Percentiles rank a stretch among this genome's conserved stretches.
Conservation (phyloP, 164 flowering plant species). For the Vitis cinerea region DNA sequence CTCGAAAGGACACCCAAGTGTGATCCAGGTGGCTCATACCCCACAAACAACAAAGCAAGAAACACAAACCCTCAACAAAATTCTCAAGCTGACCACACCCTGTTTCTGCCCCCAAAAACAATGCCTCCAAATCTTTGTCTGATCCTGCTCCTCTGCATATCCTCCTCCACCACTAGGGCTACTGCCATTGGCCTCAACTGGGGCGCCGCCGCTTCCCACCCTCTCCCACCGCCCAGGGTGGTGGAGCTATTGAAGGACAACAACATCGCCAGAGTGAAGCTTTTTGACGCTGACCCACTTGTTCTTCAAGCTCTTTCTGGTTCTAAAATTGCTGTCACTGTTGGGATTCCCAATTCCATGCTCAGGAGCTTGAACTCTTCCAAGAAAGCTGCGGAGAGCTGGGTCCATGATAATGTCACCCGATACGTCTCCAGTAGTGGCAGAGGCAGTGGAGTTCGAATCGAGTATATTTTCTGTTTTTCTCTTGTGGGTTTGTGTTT, state of each 20-base stretch:
- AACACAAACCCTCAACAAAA: too few species aligned
- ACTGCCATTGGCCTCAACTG: constrained; percentile 79
- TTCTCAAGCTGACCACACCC: too few species aligned
- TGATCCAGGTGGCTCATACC: too few species aligned
- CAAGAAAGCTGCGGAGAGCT: constrained; percentile 58
- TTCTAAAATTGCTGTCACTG: constrained; percentile 56
- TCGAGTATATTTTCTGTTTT: constrained; percentile 44
- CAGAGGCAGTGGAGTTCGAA: constrained; percentile 38
- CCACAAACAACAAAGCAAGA: too few species aligned
- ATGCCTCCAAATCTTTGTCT: constrained; percentile 20
- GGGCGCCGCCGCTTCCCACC: constrained; percentile 83
- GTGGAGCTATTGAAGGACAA: constrained; percentile 77
- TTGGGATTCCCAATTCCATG: constrained; percentile 79
- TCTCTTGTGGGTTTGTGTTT: neutral
- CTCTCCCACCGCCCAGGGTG: constrained; percentile 69
- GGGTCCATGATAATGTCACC: constrained; percentile 93
- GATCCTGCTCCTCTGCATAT: constrained; percentile 5
- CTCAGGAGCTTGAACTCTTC: constrained; percentile 67
- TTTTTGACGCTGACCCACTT: constrained; percentile 72
- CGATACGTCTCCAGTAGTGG: constrained; percentile 48
- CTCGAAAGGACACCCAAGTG: too few species aligned
- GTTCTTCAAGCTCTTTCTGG: constrained; percentile 70
- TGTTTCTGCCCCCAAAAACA: neutral
- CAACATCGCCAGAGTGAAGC: constrained; percentile 63
- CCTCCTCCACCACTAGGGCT: constrained; percentile 13